These are phyloP conservation scores for Apiospora hydei DNA, from an alignment of 2,329 filamentous ascomycete species.

Conservation along the genomic window DNA sequence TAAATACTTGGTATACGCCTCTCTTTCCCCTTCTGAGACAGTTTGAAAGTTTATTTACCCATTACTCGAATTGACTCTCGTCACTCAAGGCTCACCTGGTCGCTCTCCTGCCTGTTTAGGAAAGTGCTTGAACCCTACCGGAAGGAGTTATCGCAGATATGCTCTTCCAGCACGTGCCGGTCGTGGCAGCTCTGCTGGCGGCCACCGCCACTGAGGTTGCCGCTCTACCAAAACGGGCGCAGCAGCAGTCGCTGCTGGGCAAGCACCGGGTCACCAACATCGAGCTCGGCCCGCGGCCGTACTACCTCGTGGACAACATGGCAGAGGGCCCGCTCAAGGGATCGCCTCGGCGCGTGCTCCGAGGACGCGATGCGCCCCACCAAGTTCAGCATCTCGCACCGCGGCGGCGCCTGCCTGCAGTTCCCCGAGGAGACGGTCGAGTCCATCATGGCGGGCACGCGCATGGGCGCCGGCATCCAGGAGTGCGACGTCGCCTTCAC, in stretches of 20 bases:
- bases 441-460: conserved; percentile 66
- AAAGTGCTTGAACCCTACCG: not conserved
- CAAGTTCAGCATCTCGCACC: conserved; percentile 67
- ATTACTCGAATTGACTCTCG: not conserved
- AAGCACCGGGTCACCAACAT: conserved; percentile 53
- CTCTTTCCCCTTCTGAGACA: not conserved
- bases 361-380: conserved; percentile 60
- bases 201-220: conserved; percentile 24
- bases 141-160: not conserved
- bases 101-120: not conserved
- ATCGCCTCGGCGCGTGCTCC: conserved; percentile 64
- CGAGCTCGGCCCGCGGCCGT: conserved; percentile 69
- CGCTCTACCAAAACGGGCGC: conserved; percentile 29
- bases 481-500: conserved; percentile 76
- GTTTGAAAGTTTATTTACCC: not conserved
- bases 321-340: conserved; percentile 65
- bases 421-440: conserved; percentile 70
- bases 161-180: conserved; percentile 15
- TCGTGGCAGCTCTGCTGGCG: conserved; percentile 21
- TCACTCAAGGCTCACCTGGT: not conserved
- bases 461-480: conserved; percentile 71
- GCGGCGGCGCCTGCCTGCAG: conserved; percentile 66
- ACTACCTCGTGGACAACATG: conserved; percentile 70
- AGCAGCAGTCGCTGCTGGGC: not conserved
- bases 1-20: not conserved